phyloP scores from a whole-genome alignment of 345 rosid genomes.

The Aquilaria yunnanensis region DNA sequence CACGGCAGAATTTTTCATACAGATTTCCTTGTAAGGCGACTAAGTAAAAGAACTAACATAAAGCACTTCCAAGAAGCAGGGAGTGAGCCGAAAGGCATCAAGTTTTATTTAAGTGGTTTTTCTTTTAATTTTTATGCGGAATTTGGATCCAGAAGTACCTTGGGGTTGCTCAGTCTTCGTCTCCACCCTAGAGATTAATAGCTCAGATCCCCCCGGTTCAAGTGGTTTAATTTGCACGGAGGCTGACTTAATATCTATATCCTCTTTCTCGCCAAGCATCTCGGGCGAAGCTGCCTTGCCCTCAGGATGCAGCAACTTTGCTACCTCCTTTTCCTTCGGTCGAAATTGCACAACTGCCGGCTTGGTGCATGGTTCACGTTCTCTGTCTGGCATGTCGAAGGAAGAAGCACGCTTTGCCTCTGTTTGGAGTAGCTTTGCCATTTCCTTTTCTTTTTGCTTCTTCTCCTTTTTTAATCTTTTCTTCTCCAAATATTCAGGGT shows the following conservation, averaged over 20 bases:
- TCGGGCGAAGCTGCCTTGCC: constrained; percentile 17
- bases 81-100: no score
- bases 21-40: no score
- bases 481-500: constrained; percentile 59
- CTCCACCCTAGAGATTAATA: constrained; percentile 27
- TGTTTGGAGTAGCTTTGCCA: constrained; percentile 47
- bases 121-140: constrained; percentile 69
- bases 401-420: constrained; percentile 24
- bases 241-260: constrained; percentile 16
- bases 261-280: constrained; percentile 19
- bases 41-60: no score
- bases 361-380: constrained; percentile 20
- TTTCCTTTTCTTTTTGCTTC: constrained; percentile 71
- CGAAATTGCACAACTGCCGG: constrained; percentile 22
- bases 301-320: no score
- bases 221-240: constrained; percentile 25
- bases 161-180: constrained; percentile 41
- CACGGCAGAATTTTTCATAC: no score
- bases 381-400: constrained; percentile 17
- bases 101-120: constrained; percentile 29
- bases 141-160: constrained; percentile 42
- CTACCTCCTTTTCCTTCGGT: constrained; percentile 21
- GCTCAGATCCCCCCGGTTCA: constrained; percentile 36
- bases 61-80: no score
- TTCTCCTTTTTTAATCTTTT: constrained; percentile 87